These are phyloP conservation scores for Laguncularia racemosa DNA, from an alignment of 345 rosid genomes.

Conservation along the genomic window DNA sequence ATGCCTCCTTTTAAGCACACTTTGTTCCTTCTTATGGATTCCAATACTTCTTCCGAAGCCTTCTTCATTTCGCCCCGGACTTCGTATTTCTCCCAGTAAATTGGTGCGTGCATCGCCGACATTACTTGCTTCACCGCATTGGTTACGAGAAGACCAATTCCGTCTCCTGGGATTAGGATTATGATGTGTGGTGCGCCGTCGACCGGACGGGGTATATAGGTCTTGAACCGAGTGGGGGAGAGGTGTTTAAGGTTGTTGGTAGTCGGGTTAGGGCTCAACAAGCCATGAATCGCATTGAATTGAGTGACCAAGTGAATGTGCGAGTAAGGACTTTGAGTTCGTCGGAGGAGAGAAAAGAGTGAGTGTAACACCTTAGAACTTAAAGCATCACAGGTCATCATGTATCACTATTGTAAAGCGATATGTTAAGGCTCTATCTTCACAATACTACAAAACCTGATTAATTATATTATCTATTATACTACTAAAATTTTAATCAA, in stretches of 20 bases:
- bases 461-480: too few species aligned
- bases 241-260: neutral
- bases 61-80: conserved; percentile 73
- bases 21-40: conserved; percentile 78
- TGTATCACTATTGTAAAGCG: too few species aligned
- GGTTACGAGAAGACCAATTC: conserved; percentile 85
- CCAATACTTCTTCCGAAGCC: conserved; percentile 74
- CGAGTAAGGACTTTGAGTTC: too few species aligned
- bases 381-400: too few species aligned
- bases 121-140: conserved; percentile 84
- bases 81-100: conserved; percentile 70
- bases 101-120: conserved; percentile 94
- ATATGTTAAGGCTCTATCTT: too few species aligned
- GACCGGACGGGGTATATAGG: conserved; percentile 99
- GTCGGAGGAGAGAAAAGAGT: neutral
- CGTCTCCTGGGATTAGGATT: conserved; percentile 87
- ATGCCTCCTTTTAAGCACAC: conserved; percentile 90
- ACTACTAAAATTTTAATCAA: too few species aligned
- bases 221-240: conserved; percentile 48
- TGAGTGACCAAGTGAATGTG: too few species aligned
- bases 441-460: too few species aligned
- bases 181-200: conserved; percentile 80
- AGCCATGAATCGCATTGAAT: neutral
- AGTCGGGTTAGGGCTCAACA: neutral
- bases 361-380: too few species aligned